These are phyloP conservation scores for Trichoderma simmonsii DNA, from an alignment of 2,329 filamentous ascomycete genomes.

Conservation along the genomic window DNA sequence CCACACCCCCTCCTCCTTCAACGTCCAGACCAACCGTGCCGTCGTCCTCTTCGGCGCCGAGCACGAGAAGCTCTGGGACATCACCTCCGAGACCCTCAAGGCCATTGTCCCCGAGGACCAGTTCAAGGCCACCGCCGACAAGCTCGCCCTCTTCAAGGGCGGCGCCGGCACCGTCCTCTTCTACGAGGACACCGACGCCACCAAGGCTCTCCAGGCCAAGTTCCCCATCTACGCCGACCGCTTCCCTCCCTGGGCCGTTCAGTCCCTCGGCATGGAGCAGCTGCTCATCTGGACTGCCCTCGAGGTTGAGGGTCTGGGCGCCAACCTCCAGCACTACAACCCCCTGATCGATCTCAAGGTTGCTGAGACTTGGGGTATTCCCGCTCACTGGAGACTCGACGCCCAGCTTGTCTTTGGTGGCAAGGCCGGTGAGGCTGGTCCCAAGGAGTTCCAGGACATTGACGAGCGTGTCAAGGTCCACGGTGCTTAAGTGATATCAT, in stretches of 20 bases:
- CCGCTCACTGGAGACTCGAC: slow-evolving; percentile 70
- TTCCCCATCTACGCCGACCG: slow-evolving; percentile 74
- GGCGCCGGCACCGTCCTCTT: slow-evolving; percentile 83
- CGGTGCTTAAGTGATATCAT: slow-evolving; percentile 43
- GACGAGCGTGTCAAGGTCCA: slow-evolving; percentile 66
- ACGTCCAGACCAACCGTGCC: slow-evolving; percentile 77
- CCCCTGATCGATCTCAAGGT: slow-evolving; percentile 76
- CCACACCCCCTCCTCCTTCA: slow-evolving; percentile 78
- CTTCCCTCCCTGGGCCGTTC: slow-evolving; percentile 73
- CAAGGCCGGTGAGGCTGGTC: slow-evolving; percentile 51
- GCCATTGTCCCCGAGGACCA: slow-evolving; percentile 61
- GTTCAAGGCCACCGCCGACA: slow-evolving; percentile 52
- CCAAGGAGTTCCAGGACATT: slow-evolving; percentile 63
- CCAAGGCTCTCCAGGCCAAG: slow-evolving; percentile 64
- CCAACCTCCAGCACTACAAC: slow-evolving; percentile 93
- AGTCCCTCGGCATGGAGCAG: slow-evolving; percentile 77
- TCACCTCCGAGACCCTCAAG: slow-evolving; percentile 51
- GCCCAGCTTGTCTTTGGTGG: slow-evolving; percentile 84
- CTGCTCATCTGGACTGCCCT: slow-evolving; percentile 77
- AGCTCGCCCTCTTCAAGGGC: slow-evolving; percentile 58
- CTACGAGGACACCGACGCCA: slow-evolving; percentile 72
- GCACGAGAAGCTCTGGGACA: slow-evolving; percentile 85
- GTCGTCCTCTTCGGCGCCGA: slow-evolving; percentile 77
- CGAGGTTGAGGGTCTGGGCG: slow-evolving; percentile 78
- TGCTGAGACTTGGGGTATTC: slow-evolving; percentile 64